Evolutionary conservation across 2,329 filamentous ascomycete species (phyloP), one percentile per base, ranked within the genome.

Genomic region (Penicillium olsonii): DNA sequence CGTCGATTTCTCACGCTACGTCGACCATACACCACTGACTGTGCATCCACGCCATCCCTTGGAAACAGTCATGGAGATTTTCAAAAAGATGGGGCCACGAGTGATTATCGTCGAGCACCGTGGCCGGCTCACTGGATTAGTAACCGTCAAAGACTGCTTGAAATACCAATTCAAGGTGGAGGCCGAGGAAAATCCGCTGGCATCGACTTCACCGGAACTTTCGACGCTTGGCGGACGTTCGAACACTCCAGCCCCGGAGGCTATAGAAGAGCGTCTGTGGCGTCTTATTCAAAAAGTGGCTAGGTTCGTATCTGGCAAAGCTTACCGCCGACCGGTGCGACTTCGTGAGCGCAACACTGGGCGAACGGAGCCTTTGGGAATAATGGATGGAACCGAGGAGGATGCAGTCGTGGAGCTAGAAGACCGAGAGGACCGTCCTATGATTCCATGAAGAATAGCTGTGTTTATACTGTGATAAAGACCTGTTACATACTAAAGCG

Each of bases 111-210:
- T 96, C 33, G 94, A 99, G 69, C 87, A 96, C 66, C 87, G 89
- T 50, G 94, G 94, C 12, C 83, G 84, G 42, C 79, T 99, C 2
- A 83, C 82, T 0, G 94, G 94, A 0, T 79, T 99, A 0, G 89
- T 99, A 1, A 99, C 94, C 0, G 88, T 96, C 54, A 99, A 99
- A 70, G 94, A 99, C 68, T 97, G 94, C 60, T 76, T 99, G 48
- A 95, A 94, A 68, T 97, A 95, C 65, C 92, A 99, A 70, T 96
- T 97, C 81, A 95, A 94, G 75, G 90, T 88, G 1, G 94, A 99
- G 70, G 89, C 89, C 8, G 84, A 87, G 35, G 91, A 94, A 71
- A 85, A 89, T 61, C 68, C 67, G 0, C 60, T 71, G 6, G 65
- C 68, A n/a, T 65, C 68, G 34, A 67, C 68, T 26, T 54, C 59